Conservation (phyloP, 2,329 filamentous ascomycete genomes). For the Onygenales sp. region DNA sequence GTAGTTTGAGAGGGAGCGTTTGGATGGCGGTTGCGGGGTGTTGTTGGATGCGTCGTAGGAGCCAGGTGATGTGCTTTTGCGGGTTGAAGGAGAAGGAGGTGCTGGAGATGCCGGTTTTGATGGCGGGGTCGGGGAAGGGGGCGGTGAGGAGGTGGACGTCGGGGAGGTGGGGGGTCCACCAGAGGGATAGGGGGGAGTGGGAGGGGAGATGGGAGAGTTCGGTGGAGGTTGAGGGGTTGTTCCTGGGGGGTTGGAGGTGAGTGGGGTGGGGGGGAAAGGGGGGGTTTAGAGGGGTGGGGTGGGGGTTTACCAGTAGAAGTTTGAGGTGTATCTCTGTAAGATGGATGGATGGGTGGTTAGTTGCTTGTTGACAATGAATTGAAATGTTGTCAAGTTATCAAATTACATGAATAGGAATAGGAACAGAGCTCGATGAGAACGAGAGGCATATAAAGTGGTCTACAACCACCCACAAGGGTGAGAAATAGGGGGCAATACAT, state of each 20-base stretch:
- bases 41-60: slow-evolving; percentile 19
- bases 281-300: neutral
- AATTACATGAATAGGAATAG: neutral
- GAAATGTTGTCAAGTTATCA: neutral
- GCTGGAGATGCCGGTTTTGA: slow-evolving; percentile 20
- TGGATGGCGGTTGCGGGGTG: slow-evolving; percentile 17
- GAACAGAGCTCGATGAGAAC: neutral
- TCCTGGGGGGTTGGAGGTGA: neutral
- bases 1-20: slow-evolving; percentile 20
- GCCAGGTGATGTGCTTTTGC: slow-evolving; percentile 26
- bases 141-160: slow-evolving; percentile 19
- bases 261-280: neutral
- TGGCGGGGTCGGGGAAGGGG: slow-evolving; percentile 11
- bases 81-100: slow-evolving; percentile 29
- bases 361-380: too few species aligned
- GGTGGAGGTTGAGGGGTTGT: slow-evolving; percentile 3
- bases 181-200: slow-evolving; percentile 18
- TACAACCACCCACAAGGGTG: too few species aligned
- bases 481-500: neutral
- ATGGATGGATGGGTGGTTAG: too few species aligned
- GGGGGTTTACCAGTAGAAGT: slow-evolving; percentile 10
- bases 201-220: slow-evolving; percentile 1
- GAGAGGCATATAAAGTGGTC: too few species aligned
- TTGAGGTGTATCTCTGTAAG: slow-evolving; percentile 9
- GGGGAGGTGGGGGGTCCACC: slow-evolving; percentile 30